Percentiles rank a stretch among this genome's conserved stretches.
Conservation (phyloP, 164 flowering plant species). For the Brasenia schreberi region DNA sequence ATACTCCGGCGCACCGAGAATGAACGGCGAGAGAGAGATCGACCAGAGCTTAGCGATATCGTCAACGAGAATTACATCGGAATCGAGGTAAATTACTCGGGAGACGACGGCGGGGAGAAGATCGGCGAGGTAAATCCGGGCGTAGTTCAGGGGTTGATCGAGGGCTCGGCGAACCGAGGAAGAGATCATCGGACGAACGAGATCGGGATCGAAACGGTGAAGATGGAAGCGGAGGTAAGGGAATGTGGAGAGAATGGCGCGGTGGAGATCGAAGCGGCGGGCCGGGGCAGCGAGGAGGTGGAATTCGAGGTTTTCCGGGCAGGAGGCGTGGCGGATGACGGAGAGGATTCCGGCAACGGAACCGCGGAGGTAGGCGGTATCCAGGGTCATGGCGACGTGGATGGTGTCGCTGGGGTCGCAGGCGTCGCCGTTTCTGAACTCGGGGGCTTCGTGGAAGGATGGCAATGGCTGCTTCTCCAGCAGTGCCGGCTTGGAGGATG, state of each 20-base stretch:
- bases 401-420: constrained; percentile 11
- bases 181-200: constrained; percentile 39
- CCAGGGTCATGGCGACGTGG: constrained; percentile 16
- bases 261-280: constrained; percentile 21
- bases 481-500: background rate
- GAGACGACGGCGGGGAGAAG: constrained; percentile 26
- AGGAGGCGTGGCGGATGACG: constrained; percentile 42
- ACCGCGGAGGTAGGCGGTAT: constrained; percentile 14
- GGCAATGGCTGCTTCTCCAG: constrained; percentile 1
- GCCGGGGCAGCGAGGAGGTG: constrained; percentile 28
- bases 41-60: constrained; percentile 43
- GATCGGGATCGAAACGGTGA: constrained; percentile 31
- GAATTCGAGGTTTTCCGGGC: constrained; percentile 43
- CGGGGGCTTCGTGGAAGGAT: constrained; percentile 11
- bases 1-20: constrained; percentile 49
- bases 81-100: constrained; percentile 43
- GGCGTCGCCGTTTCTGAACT: constrained; percentile 7
- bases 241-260: constrained; percentile 29
- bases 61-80: constrained; percentile 44
- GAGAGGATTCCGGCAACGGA: constrained; percentile 25
- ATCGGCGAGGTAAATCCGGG: constrained; percentile 42
- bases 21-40: constrained; percentile 23
- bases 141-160: constrained; percentile 55
- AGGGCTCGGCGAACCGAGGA: constrained; percentile 43
- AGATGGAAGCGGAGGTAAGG: constrained; percentile 31